Base-by-base conservation (phyloP, 2,329 filamentous ascomycete genomes). In the Cordyceps javanica region DNA sequence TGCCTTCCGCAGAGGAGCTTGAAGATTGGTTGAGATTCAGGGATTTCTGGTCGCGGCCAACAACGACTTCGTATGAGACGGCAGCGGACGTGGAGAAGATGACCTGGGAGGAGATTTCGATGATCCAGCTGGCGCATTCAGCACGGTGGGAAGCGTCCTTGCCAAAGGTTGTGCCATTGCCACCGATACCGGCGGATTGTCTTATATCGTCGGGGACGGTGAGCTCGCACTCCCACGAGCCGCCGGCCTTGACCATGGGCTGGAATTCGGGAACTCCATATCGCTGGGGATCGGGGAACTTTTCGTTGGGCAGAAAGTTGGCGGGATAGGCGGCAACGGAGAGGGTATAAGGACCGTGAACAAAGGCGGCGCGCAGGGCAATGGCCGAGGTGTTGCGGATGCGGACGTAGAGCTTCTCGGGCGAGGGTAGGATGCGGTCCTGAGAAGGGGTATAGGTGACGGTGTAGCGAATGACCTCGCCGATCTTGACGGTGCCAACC, bases 221-320 rank as follows among this genome's bases (percentile, higher is more conserved):
- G 62, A 99, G 81, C 67, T 86, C 84, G 59, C 90, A 89, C 65
- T 86, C 83, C 89, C 92, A 99, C 46, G 82, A 85, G 7, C 91
- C 92, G 30, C 92, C 94, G 9, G 94, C 92, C 77, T 97, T 97
- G 68, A 99, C 82, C 77, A 96, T 93, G 48, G 94, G 93, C 73
- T 99, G 94, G 67, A 94, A 99, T 66, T 96, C 89, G 16, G 94
- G 94, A 1, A 88, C 81, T 48, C 90, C 90, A 74, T 91, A 86
- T 54, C 79, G 78, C 54, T 85, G 82, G 1, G 87, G 81, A 53
- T 87, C 79, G 59, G 86, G 82, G 64, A 89, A 86, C 69, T 90
- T 91, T 63, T 80, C 77, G 72, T 96, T 91, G 2, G 93, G 91
- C 66, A 92, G 82, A 75, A 94, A 97, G 48, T 80, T 83, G 16